Conservation (phyloP, 441 rosid species). For the Euphorbia schlechtendalii region DNA sequence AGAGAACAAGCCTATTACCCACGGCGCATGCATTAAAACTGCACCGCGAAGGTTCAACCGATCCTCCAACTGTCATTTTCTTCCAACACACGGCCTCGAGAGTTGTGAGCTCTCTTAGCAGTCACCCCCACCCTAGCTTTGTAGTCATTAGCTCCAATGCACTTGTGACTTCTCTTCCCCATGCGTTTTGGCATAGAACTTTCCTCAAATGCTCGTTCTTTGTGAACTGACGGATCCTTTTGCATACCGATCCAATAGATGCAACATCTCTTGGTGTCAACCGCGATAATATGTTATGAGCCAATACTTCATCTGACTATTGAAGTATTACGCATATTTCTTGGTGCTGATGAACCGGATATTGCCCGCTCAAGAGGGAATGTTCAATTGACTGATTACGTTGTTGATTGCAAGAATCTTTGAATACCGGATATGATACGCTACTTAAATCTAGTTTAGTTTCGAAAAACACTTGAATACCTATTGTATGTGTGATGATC, state of each 20-base stretch:
- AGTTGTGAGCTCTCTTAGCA: constrained; percentile 77
- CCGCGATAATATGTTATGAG: constrained; percentile 74
- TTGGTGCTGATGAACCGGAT: constrained; percentile 30
- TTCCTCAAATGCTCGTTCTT: constrained; percentile 74
- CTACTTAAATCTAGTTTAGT: constrained; percentile 60
- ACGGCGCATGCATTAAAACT: constrained; percentile 92
- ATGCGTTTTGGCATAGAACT: constrained; percentile 86
- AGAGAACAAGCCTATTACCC: constrained; percentile 71
- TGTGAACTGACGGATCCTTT: constrained; percentile 62
- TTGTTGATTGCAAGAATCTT: constrained; percentile 39
- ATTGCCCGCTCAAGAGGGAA: constrained; percentile 31
- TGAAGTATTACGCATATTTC: constrained; percentile 61
- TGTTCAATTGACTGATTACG: constrained; percentile 30
- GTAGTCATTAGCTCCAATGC: constrained; percentile 69
- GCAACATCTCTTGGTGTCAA: constrained; percentile 86
- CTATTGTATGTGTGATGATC: constrained; percentile 57
- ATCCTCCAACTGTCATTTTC: constrained; percentile 71
- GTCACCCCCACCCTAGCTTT: constrained; percentile 78
- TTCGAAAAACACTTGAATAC: constrained; percentile 71
- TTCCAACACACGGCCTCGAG: constrained; percentile 88
- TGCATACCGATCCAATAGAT: constrained; percentile 76
- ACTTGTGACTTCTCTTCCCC: constrained; percentile 86
- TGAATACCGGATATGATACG: constrained; percentile 78
- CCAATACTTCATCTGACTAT: constrained; percentile 83
- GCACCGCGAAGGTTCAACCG: constrained; percentile 77